phyloP scores from a whole-genome alignment of 1,139 yeast species.

The Taphrina deformans region DNA sequence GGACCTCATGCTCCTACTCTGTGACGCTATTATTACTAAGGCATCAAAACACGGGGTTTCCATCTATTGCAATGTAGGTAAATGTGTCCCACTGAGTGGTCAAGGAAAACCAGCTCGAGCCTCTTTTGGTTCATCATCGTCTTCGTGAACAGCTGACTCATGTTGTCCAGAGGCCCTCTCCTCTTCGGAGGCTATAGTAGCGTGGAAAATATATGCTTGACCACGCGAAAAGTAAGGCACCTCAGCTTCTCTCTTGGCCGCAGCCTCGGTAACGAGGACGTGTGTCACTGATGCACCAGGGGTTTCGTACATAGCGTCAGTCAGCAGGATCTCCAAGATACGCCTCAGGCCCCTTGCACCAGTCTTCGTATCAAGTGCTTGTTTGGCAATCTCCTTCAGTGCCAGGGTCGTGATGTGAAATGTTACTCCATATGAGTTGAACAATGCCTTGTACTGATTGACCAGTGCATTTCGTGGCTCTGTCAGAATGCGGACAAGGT shows the following conservation, averaged over 20 bases:
- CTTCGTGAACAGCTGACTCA: not conserved
- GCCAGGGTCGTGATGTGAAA: conserved; percentile 53
- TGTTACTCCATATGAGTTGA: conserved; percentile 53
- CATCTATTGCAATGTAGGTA: too few relatives aligned
- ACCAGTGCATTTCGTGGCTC: conserved; percentile 57
- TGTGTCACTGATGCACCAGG: conserved; percentile 55
- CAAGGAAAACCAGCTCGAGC: conserved; percentile 5
- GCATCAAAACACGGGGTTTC: too few relatives aligned
- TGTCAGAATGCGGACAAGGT: conserved; percentile 52
- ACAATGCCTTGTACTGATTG: conserved; percentile 54
- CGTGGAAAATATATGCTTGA: conserved; percentile 13
- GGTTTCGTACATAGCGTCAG: conserved; percentile 56
- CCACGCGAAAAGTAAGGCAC: conserved; percentile 19
- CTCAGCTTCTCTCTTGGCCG: conserved; percentile 22
- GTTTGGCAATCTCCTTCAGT: conserved; percentile 49
- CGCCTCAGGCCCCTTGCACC: conserved; percentile 60
- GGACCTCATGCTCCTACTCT: too few relatives aligned
- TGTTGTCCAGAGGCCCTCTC: not conserved
- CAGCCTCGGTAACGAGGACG: conserved; percentile 42
- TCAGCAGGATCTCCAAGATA: conserved; percentile 53
- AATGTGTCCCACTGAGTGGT: too few relatives aligned
- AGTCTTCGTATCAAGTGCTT: conserved; percentile 53
- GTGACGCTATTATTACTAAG: too few relatives aligned
- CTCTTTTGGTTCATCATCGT: conserved; percentile 1
- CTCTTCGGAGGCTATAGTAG: conserved; percentile 19